Conservation (phyloP, 768 basidiomycete species). For the Pleurotus pulmonarius region DNA sequence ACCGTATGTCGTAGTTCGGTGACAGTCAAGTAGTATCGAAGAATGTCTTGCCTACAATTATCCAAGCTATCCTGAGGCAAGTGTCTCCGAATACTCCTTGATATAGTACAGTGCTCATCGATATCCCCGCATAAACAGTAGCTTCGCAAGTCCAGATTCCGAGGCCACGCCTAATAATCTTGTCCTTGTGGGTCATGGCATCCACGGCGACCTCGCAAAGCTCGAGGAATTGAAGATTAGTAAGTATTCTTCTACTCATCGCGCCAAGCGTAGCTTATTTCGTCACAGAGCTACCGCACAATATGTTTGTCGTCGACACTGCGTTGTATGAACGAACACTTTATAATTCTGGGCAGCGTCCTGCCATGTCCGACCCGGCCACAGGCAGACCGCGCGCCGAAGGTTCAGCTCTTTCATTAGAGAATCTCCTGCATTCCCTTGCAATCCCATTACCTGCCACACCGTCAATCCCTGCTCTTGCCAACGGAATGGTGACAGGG, state of each 20-base stretch:
- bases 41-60: slow-evolving; percentile 62
- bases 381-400: slow-evolving; percentile 47
- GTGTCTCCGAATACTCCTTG: slow-evolving; percentile 7
- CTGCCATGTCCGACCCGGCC: slow-evolving; percentile 58
- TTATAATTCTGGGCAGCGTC: slow-evolving; percentile 53
- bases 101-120: background rate
- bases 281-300: slow-evolving; percentile 63
- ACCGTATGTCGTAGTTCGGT: slow-evolving; percentile 53
- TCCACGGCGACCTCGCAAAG: slow-evolving; percentile 50
- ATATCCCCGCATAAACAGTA: slow-evolving; percentile 36
- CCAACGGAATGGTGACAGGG: background rate
- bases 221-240: slow-evolving; percentile 82
- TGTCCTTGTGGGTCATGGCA: slow-evolving; percentile 65
- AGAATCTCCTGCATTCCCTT: slow-evolving; percentile 59
- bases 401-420: slow-evolving; percentile 58
- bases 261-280: background rate
- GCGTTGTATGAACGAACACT: slow-evolving; percentile 60
- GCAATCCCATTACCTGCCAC: slow-evolving; percentile 32
- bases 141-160: slow-evolving; percentile 71
- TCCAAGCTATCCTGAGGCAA: slow-evolving; percentile 73
- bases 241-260: slow-evolving; percentile 30
- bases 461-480: slow-evolving; percentile 2
- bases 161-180: slow-evolving; percentile 68
- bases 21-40: slow-evolving; percentile 70
- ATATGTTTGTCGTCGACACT: slow-evolving; percentile 66